Evolutionary conservation across 805 yeast species (phyloP), one percentile per base, ranked within the genome.

Genomic region (Komagataella kurtzmanii): DNA sequence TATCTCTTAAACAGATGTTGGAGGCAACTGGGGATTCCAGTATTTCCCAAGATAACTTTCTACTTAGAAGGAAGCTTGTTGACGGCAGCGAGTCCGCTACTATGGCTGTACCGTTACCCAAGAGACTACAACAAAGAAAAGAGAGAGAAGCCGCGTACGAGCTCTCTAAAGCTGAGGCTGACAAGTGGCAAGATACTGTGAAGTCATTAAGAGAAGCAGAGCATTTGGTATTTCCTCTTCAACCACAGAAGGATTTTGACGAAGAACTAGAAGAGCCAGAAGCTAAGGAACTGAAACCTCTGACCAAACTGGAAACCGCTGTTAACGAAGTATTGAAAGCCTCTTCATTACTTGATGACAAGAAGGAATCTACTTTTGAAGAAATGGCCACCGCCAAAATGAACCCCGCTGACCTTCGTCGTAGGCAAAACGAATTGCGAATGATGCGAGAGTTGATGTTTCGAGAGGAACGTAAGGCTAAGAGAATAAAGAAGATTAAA

Each of bases 391-490:
- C 86, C 2, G 89, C 96, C 1, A 83, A 84, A 61, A 68, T 91
- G 65, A 75, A 93, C 0, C 77, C 83, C 24, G 95, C 85, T 54
- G 98, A 93, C 50, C 68, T 91, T 70, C 69, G 72, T 52, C 80
- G 81, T 63, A 76, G 95, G 54, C 83, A 93, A 6, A 78, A 80
- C 54, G 96, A 91, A 67, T 74, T 91, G 58, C 78, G 98, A 58
- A 68, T 85, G 61, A 88, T 89, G 97, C 78, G 99, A 56, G 99
- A 93, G 63, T 76, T 91, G 56, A 88, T 91, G 96, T 93, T 89
- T 71, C 77, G 98, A 60, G 97, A 91, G 60, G 97, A 91, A 70
- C 79, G 83, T 62, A 83, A 87, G 61, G 90, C 98, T 7, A 89
- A 80, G 66, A 78, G 99, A 59, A 75, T 93, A 61, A 91, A 91